These are phyloP conservation scores for Rubroboletus pulcherrimus DNA, from an alignment of 768 basidiomycete species.

Conservation along the genomic window DNA sequence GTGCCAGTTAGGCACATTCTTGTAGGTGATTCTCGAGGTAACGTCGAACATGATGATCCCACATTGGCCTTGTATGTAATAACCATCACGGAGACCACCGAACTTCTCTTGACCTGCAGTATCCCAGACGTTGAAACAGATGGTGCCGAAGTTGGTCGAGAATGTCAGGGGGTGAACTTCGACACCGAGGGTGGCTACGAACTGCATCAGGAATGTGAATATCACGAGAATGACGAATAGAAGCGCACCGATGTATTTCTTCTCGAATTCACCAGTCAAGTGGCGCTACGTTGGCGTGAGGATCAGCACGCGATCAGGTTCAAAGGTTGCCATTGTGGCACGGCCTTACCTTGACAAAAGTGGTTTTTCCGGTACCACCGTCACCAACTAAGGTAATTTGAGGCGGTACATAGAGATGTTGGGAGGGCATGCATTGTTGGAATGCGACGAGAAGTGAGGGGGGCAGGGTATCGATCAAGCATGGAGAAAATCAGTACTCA, in stretches of 20 bases:
- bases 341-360: slow-evolving; percentile 85
- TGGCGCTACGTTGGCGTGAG: slow-evolving; percentile 63
- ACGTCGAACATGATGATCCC: slow-evolving; percentile 99
- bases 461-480: slow-evolving; percentile 51
- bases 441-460: slow-evolving; percentile 9
- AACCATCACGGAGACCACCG: slow-evolving; percentile 95
- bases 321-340: slow-evolving; percentile 21
- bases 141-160: slow-evolving; percentile 97
- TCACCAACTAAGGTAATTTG: slow-evolving; percentile 67
- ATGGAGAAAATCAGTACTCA: slow-evolving; percentile 24
- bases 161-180: slow-evolving; percentile 97
- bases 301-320: slow-evolving; percentile 59
- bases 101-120: slow-evolving; percentile 99
- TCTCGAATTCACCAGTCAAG: slow-evolving; percentile 99
- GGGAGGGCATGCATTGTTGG: slow-evolving; percentile 5
- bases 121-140: slow-evolving; percentile 99
- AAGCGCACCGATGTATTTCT: slow-evolving; percentile 94
- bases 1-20: slow-evolving; percentile 99
- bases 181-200: slow-evolving; percentile 94
- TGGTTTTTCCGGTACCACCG: slow-evolving; percentile 97
- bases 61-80: slow-evolving; percentile 97
- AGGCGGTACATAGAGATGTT: background rate
- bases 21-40: slow-evolving; percentile 99
- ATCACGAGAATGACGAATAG: slow-evolving; percentile 8
- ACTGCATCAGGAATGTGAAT: slow-evolving; percentile 11